These are phyloP conservation scores for Ligustrum vulgare DNA, from an alignment of 257 asterid species.

Conservation along the genomic window DNA sequence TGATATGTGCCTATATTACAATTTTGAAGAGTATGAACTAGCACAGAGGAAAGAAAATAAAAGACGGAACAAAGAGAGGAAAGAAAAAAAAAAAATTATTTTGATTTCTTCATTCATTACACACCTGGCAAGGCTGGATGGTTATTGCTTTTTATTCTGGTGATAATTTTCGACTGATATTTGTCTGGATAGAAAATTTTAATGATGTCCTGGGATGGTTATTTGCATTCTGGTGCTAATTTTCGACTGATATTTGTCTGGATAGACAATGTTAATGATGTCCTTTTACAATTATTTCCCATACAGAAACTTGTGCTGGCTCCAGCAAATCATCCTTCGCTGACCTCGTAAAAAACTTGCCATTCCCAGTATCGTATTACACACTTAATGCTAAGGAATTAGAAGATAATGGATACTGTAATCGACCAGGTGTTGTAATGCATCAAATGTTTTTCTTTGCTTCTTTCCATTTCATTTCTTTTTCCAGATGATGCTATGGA, in stretches of 20 bases:
- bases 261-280: not conserved
- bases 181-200: not conserved
- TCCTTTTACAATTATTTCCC: slow-evolving; percentile 16
- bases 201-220: not conserved
- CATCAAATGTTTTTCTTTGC: slow-evolving; percentile 2
- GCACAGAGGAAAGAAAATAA: not conserved
- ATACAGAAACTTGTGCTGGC: slow-evolving; percentile 42
- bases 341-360: slow-evolving; percentile 50
- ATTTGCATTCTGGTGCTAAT: slow-evolving; percentile 1
- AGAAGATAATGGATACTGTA: slow-evolving; percentile 85
- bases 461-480: not conserved
- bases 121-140: not conserved
- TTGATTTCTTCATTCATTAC: slow-evolving; percentile 5
- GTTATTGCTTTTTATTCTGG: not conserved
- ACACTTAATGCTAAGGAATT: slow-evolving; percentile 74
- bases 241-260: slow-evolving; percentile 17
- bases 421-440: slow-evolving; percentile 58
- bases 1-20: slow-evolving; percentile 5
- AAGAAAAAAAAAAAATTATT: not conserved
- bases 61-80: not conserved
- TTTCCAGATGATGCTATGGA: not conserved
- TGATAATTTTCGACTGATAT: slow-evolving; percentile 13
- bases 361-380: slow-evolving; percentile 78
- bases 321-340: slow-evolving; percentile 32
- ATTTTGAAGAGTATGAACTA: not conserved